Base-by-base conservation (phyloP, 2,329 filamentous ascomycete genomes). In the Chalaropsis thielavioides region DNA sequence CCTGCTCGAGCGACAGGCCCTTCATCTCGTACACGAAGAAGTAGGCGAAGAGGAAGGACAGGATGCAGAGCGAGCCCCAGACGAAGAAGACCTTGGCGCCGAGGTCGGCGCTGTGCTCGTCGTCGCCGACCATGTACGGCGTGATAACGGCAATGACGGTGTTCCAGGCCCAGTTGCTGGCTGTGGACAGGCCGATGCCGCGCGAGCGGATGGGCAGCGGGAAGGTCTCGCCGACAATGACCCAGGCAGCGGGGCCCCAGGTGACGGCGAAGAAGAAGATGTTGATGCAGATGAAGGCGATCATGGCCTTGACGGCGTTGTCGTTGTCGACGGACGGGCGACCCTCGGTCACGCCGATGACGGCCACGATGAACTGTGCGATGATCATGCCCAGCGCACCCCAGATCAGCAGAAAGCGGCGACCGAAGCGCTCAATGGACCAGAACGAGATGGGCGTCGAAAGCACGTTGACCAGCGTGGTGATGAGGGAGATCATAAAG, bases 111-210 rank as follows among this genome's bases (percentile, higher is more conserved):
- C 81, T 75, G 67, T 69, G 65, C 40, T 77, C 71, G 65, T 81
- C 78, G 15, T 73, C 71, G 41, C 82, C 83, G 41, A 88, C 81
- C 75, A 89, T 86, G 78, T 87, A 89, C 17, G 87, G 87, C 7
- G 83, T 88, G 75, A 90, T 88, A 73, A 90, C 81, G 67, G 83
- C 74, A 63, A 82, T 82, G 72, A 82, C 81, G 75, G 86, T 90
- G 79, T 91, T 94, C 89, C 89, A 94, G 68, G 94, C 82, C 90
- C 90, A 95, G 83, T 95, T 95, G 73, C 86, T 90, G 68, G 90
- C 88, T 8, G 91, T 95, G 49, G 90, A 92, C 56, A 95, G 81
- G 71, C 83, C 90, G 67, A 95, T 90, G 78, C 91, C 91, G 70
- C 89, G 88, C 49, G 91, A 88, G 72, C 91, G 88, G 76, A 95